phyloP scores from a whole-genome alignment of 2,329 filamentous ascomycete genomes.

The Sarocladium oryzae region DNA sequence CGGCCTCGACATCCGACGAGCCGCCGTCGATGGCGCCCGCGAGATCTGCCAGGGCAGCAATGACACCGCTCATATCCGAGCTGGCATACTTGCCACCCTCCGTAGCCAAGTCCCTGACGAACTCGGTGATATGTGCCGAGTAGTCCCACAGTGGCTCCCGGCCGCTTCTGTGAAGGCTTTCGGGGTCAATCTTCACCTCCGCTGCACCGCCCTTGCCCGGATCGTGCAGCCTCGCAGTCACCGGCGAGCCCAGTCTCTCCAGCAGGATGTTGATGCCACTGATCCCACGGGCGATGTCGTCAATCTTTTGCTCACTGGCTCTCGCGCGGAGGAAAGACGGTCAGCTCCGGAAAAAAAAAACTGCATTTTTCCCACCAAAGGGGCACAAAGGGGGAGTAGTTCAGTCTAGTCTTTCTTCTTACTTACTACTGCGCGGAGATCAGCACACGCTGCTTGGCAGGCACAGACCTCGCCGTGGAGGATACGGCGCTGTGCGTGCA shows the following conservation, averaged over 20 bases:
- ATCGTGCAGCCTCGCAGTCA: background rate
- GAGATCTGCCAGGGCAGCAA: background rate
- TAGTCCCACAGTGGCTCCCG: constrained; percentile 21
- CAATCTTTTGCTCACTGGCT: constrained; percentile 31
- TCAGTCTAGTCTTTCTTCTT: too few relatives aligned
- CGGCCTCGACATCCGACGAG: background rate
- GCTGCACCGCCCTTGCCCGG: background rate
- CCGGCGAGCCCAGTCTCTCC: constrained; percentile 13
- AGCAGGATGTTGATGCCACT: constrained; percentile 24
- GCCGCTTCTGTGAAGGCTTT: background rate
- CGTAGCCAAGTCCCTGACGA: constrained; percentile 21
- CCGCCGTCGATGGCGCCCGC: background rate
- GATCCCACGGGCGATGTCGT: constrained; percentile 26
- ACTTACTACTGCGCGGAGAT: constrained; percentile 31
- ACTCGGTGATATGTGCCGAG: constrained; percentile 26
- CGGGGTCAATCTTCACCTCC: background rate
- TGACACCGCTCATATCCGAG: constrained; percentile 6
- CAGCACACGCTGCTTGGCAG: constrained; percentile 26
- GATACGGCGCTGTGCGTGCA: constrained; percentile 26
- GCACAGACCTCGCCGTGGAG: constrained; percentile 13
- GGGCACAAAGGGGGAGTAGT: too few relatives aligned
- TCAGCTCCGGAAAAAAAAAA: too few relatives aligned
- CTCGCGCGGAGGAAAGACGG: too few relatives aligned
- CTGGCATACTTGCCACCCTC: constrained; percentile 8
- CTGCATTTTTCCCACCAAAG: too few relatives aligned